Conservation (phyloP, 495 filamentous ascomycete genomes). For the Pseudoneurospora amorphoporcata region DNA sequence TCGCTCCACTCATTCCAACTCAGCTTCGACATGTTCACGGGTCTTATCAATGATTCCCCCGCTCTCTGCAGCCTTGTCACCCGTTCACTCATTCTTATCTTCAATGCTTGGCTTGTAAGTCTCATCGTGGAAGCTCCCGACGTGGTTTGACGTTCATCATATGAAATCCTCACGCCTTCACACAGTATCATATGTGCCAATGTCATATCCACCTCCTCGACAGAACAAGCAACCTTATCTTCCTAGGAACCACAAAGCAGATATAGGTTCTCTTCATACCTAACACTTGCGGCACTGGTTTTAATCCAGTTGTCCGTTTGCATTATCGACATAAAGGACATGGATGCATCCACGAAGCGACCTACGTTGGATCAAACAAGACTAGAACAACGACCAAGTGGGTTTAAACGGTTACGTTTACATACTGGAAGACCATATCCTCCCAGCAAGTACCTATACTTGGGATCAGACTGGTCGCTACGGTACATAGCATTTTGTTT, state of each 20-base stretch:
- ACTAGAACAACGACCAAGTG: background rate
- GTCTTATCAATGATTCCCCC: background rate
- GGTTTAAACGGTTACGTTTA: background rate
- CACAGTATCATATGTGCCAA: background rate
- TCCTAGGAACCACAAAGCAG: background rate
- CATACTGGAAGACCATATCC: background rate
- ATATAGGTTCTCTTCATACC: background rate
- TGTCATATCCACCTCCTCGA: background rate
- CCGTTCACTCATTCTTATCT: background rate
- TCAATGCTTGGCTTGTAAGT: background rate
- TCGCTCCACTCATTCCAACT: background rate
- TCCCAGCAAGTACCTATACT: background rate
- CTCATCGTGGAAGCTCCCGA: background rate
- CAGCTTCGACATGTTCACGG: background rate
- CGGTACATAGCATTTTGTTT: background rate
- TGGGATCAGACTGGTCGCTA: background rate
- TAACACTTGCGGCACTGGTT: background rate
- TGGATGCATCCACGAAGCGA: background rate
- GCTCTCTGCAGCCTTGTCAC: background rate
- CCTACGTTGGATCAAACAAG: background rate
- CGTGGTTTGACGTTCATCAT: background rate
- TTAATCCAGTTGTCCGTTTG: background rate
- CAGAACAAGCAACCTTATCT: background rate
- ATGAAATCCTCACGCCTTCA: background rate
- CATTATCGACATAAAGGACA: background rate